Conservation (phyloP, 2,329 filamentous ascomycete genomes). For the Fusarium temperatum region DNA sequence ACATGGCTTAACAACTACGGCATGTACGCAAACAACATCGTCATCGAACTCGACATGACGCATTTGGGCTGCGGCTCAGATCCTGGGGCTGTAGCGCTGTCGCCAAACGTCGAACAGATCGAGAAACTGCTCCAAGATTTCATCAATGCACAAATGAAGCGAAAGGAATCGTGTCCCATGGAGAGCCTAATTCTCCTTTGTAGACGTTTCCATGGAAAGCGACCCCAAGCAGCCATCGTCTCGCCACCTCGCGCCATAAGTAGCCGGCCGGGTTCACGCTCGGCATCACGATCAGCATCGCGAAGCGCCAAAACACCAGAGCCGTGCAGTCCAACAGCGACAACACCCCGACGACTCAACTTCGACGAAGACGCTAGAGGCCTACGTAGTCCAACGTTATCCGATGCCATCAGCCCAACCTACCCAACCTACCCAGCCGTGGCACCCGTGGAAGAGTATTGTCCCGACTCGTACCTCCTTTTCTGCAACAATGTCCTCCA, state of each 20-base stretch:
- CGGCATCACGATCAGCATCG: conserved; percentile 17
- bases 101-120: conserved; percentile 38
- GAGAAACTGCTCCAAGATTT: conserved; percentile 43
- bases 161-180: conserved; percentile 37
- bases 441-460: conserved; percentile 33
- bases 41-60: conserved; percentile 54
- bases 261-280: conserved; percentile 24
- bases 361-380: background rate
- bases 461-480: conserved; percentile 44
- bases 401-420: background rate
- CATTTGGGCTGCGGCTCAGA: conserved; percentile 46
- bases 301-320: conserved; percentile 9
- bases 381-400: background rate
- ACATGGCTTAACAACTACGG: conserved; percentile 49
- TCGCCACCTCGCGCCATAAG: background rate
- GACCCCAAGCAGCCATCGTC: background rate
- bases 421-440: background rate
- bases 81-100: conserved; percentile 36
- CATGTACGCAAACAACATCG: conserved; percentile 48
- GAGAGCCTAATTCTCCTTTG: conserved; percentile 47
- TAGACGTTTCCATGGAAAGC: conserved; percentile 47
- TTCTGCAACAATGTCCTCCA: conserved; percentile 46
- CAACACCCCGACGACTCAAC: background rate
- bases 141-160: conserved; percentile 37
- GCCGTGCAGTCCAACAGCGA: background rate